These are phyloP conservation scores for Phialophora chinensis DNA, from an alignment of 2,329 filamentous ascomycete genomes.

Conservation along the genomic window DNA sequence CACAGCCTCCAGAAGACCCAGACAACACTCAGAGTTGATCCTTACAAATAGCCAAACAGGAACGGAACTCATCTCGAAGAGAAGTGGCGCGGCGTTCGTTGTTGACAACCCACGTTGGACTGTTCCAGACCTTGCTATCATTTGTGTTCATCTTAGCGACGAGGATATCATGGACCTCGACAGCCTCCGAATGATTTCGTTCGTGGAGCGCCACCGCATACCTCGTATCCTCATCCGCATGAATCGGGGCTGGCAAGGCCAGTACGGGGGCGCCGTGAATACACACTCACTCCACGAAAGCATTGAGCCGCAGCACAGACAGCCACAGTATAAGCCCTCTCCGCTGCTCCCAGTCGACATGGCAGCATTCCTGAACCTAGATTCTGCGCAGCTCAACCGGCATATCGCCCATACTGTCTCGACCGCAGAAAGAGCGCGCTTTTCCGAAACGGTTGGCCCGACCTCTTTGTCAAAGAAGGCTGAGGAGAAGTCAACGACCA, in stretches of 20 bases:
- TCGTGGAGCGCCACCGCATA: constrained; percentile 52
- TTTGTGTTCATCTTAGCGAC: constrained; percentile 47
- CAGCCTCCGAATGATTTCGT: constrained; percentile 42
- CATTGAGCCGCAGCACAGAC: constrained; percentile 43
- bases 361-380: constrained; percentile 55
- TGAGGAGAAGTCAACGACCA: neutral
- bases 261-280: constrained; percentile 33
- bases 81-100: constrained; percentile 47
- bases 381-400: constrained; percentile 53
- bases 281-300: constrained; percentile 50
- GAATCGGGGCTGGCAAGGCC: constrained; percentile 49
- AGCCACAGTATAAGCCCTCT: constrained; percentile 16
- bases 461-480: neutral
- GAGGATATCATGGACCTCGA: constrained; percentile 38
- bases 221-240: constrained; percentile 54
- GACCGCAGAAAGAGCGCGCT: neutral
- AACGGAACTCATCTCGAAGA: constrained; percentile 47
- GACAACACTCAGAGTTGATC: constrained; percentile 41
- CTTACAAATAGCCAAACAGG: constrained; percentile 39
- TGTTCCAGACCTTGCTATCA: constrained; percentile 54
- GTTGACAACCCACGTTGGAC: constrained; percentile 52
- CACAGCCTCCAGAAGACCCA: neutral
- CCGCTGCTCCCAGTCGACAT: constrained; percentile 54
- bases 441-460: neutral
- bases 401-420: constrained; percentile 52